phyloP scores from a whole-genome alignment of 495 filamentous ascomycete species.

The Hypoxylon perforatum region DNA sequence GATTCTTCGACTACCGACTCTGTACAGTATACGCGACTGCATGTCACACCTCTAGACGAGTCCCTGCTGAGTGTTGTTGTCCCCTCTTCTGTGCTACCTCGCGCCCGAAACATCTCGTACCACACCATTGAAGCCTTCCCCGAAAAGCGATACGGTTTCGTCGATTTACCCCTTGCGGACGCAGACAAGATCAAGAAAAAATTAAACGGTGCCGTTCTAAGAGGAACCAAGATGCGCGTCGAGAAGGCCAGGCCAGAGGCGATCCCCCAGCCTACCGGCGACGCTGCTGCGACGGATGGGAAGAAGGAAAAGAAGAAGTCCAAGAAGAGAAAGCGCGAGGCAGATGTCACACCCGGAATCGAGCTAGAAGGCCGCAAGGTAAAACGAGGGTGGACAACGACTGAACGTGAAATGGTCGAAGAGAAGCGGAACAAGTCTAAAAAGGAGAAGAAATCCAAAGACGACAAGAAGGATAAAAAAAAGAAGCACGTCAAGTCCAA shows the following conservation, averaged over 20 bases:
- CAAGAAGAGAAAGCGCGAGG: constrained; percentile 74
- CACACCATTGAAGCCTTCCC: constrained; percentile 87
- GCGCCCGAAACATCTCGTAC: constrained; percentile 82
- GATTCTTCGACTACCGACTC: constrained; percentile 16
- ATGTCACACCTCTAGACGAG: constrained; percentile 85
- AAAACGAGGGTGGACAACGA: constrained; percentile 90
- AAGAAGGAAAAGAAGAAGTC: constrained; percentile 53
- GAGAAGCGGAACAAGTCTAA: constrained; percentile 54
- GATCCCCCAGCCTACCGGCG: constrained; percentile 48
- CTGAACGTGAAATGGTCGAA: constrained; percentile 63
- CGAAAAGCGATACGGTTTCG: constrained; percentile 88
- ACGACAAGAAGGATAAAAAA: constrained; percentile 62
- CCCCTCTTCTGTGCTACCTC: constrained; percentile 70
- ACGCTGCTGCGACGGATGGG: constrained; percentile 50
- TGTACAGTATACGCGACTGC: constrained; percentile 68
- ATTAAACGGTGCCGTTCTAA: constrained; percentile 87
- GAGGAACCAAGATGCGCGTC: constrained; percentile 84
- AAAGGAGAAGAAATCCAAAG: constrained; percentile 43
- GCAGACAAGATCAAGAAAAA: constrained; percentile 92
- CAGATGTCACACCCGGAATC: constrained; percentile 72
- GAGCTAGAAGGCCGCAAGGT: constrained; percentile 81
- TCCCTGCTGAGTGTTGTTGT: constrained; percentile 75
- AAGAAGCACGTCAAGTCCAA: constrained; percentile 72
- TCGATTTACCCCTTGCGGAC: constrained; percentile 81
- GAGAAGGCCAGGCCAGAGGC: constrained; percentile 74